Base-by-base conservation (phyloP, 1,284 basidiomycete genomes). In the Cutaneotrichosporon spelunceum region DNA sequence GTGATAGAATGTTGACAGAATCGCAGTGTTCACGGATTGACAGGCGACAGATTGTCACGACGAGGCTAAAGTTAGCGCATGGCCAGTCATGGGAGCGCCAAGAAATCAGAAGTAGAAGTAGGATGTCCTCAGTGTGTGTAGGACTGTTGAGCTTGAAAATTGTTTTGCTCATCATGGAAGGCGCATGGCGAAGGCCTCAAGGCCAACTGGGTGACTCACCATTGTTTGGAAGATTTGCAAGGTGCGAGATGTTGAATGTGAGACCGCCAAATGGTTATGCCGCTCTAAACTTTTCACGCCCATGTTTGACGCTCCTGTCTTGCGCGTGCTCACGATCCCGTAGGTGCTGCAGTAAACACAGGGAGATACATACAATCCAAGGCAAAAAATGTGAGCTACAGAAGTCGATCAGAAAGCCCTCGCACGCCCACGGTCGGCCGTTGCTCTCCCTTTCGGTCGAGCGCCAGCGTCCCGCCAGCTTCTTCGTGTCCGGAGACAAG, bases 401-500 rank as follows among this genome's bases (percentile, higher is more conserved):
- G 49, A 56, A 72, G 72, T 74, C 76, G 76, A 78, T 78, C 76
- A 78, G 76, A 78, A 76, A 78, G 73, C 74, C 74, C 70, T 68
- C 73, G 68, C 69, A 59, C 61, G 70, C 74, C 74, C 76, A 71
- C 75, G 70, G 59, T 50, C 55, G 42, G 53, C 59, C 53, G 65
- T 67, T 64, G 59, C 63, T 60, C 66, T 66, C 64, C 66, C 63
- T 63, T 36, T 60, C 63, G 66, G 70, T 63, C 61, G 53, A 61
- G 64, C 48, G 60, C 66, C 62, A 64, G 57, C 59, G 59, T 54
- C 63, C 61, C 73, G 76, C 76, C 76, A 77, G 76, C 76, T 72
- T 78, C 76, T 75, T 78, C 76, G 76, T 57, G 56, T 57, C 56
- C 61, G 55, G 59, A 53, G 57, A 42, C 60, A 69, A 72, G 70